Conservation (phyloP, 345 rosid genomes). For the Salix udensis region DNA sequence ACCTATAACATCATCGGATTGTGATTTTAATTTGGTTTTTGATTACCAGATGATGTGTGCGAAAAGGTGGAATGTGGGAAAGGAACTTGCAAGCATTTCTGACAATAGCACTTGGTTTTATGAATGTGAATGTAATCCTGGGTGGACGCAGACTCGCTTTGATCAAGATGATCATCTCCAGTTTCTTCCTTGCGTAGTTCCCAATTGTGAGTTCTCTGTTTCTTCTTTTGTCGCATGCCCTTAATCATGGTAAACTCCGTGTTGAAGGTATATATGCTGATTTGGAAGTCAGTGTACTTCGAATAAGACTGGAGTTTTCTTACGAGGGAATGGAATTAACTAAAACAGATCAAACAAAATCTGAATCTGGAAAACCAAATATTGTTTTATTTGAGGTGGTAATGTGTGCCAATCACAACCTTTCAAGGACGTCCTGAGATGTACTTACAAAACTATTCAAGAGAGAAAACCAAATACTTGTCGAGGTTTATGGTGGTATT, state of each 20-base stretch:
- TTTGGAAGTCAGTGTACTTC: neutral
- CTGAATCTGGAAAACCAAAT: neutral
- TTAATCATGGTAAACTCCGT: neutral
- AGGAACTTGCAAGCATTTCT: conserved; percentile 58
- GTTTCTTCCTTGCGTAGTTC: conserved; percentile 81
- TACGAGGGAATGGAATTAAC: neutral
- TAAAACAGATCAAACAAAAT: too few relatives aligned
- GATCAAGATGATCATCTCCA: conserved; percentile 29
- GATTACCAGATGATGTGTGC: conserved; percentile 45
- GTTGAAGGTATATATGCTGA: neutral
- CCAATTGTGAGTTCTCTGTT: conserved; percentile 56
- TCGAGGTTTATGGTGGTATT: neutral
- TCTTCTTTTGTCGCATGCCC: neutral
- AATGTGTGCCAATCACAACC: neutral
- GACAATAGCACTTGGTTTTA: conserved; percentile 27
- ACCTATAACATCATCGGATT: neutral
- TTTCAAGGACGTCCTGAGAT: neutral
- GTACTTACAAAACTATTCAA: neutral
- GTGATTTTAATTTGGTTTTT: neutral
- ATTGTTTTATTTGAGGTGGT: neutral
- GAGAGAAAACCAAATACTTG: neutral
- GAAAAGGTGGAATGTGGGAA: conserved; percentile 55
- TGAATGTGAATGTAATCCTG: conserved; percentile 63
- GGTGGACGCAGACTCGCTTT: conserved; percentile 59
- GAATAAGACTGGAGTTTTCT: neutral